Evolutionary conservation across 805 yeast species (phyloP).

Genomic region (Lachancea quebecensis): DNA sequence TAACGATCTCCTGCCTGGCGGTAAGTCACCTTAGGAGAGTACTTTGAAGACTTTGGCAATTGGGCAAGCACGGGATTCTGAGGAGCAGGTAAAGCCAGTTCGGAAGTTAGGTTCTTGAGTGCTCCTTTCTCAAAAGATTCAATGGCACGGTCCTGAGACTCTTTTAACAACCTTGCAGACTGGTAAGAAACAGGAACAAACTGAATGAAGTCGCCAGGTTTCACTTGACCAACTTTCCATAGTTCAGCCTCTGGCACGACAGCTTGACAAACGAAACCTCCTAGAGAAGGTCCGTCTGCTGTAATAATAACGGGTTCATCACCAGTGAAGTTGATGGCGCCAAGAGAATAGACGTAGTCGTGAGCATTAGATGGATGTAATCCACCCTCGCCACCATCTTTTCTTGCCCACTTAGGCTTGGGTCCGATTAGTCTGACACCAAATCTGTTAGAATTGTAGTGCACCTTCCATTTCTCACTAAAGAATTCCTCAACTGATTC

Average conservation of each 20-base stretch:
- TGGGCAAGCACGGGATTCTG: slow-evolving; percentile 66
- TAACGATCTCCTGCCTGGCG: slow-evolving; percentile 98
- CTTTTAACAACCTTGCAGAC: slow-evolving; percentile 58
- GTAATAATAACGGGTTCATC: slow-evolving; percentile 97
- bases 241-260: slow-evolving; percentile 93
- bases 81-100: slow-evolving; percentile 35
- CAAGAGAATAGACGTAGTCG: slow-evolving; percentile 92
- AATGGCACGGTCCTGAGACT: slow-evolving; percentile 51
- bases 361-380: slow-evolving; percentile 98
- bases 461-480: slow-evolving; percentile 80
- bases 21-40: slow-evolving; percentile 68
- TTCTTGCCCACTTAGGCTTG: slow-evolving; percentile 93
- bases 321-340: slow-evolving; percentile 97
- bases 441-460: slow-evolving; percentile 93
- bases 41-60: slow-evolving; percentile 38
- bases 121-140: slow-evolving; percentile 20
- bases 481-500: slow-evolving; percentile 76
- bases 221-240: slow-evolving; percentile 98
- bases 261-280: slow-evolving; percentile 96
- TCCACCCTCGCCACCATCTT: slow-evolving; percentile 97
- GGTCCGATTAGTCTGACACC: slow-evolving; percentile 95
- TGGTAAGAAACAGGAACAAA: slow-evolving; percentile 73
- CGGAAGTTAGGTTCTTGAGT: slow-evolving; percentile 28
- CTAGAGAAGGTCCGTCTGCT: slow-evolving; percentile 95
- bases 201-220: slow-evolving; percentile 81